A percentile compares a stretch with the other conserved stretches of the same genome.
These are phyloP conservation scores for Durio zibethinus DNA, from an alignment of 345 rosid genomes.

Conservation along the genomic window DNA sequence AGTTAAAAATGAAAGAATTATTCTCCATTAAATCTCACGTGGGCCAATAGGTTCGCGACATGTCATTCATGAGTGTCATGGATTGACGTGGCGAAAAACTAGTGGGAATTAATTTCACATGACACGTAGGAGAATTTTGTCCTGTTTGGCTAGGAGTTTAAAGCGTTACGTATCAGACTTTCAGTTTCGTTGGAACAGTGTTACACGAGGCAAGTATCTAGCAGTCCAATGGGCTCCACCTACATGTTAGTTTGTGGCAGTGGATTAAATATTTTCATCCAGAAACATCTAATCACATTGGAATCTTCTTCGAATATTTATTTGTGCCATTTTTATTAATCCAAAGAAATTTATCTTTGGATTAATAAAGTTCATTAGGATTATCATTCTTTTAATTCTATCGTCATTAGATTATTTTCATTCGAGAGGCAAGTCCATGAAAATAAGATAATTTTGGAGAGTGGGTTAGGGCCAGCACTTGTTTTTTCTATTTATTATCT, in stretches of 20 bases:
- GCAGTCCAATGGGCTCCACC: background rate
- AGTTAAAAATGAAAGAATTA: background rate
- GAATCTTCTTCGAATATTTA: background rate
- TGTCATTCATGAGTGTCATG: constrained; percentile 32
- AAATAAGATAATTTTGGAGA: background rate
- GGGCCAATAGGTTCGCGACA: constrained; percentile 12
- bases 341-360: background rate
- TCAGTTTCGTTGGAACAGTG: background rate
- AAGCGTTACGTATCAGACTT: background rate
- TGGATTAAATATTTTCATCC: background rate
- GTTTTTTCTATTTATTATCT: background rate
- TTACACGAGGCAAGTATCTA: background rate
- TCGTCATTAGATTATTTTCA: background rate
- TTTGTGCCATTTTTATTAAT: no score
- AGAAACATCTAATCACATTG: background rate
- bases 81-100: constrained; percentile 31
- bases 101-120: constrained; percentile 25
- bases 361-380: background rate
- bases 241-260: background rate
- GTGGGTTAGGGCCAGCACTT: constrained; percentile 7
- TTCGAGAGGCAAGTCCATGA: constrained; percentile 9
- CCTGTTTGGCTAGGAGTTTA: background rate
- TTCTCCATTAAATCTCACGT: background rate
- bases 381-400: background rate
- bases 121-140: constrained; percentile 15